Percentiles rank a stretch among this genome's conserved stretches.
These are phyloP conservation scores for Ogataea pini DNA, from an alignment of 805 yeast species.

Conservation along the genomic window DNA sequence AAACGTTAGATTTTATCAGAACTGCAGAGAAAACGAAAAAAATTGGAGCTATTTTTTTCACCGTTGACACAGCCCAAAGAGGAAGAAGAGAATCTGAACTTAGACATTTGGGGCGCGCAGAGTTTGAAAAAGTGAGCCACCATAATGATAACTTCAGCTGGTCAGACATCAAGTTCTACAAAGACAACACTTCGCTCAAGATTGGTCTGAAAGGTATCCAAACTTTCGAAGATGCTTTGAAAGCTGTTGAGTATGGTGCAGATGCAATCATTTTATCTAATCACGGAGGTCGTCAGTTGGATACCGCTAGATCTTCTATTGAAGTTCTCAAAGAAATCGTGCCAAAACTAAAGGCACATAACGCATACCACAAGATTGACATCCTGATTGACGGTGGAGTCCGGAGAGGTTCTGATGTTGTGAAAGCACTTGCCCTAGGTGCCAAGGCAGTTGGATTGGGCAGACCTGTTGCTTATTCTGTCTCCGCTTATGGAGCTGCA, in stretches of 20 bases:
- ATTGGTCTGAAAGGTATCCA: conserved; percentile 60
- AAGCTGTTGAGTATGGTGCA: conserved; percentile 55
- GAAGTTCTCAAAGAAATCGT: conserved; percentile 56
- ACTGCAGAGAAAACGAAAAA: conserved; percentile 60
- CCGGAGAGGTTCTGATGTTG: conserved; percentile 38
- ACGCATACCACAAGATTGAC: conserved; percentile 37
- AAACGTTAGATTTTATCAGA: conserved; percentile 55
- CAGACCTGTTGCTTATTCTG: conserved; percentile 23
- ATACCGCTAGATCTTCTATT: conserved; percentile 56
- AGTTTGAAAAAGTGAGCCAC: conserved; percentile 28
- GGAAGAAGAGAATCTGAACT: conserved; percentile 76
- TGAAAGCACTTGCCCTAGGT: conserved; percentile 39
- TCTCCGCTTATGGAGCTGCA: conserved; percentile 19
- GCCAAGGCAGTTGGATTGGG: conserved; percentile 42
- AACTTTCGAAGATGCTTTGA: conserved; percentile 57
- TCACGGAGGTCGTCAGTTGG: conserved; percentile 74
- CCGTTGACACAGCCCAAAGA: conserved; percentile 84
- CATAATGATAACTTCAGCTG: conserved; percentile 49
- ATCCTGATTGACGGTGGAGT: conserved; percentile 40
- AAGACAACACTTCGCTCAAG: conserved; percentile 37
- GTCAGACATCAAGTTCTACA: conserved; percentile 58
- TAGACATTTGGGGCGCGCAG: conserved; percentile 12
- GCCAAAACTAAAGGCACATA: conserved; percentile 35
- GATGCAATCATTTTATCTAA: conserved; percentile 64
- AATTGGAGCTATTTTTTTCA: conserved; percentile 71